Evolutionary conservation across 164 flowering plant genomes (phyloP).

Genomic region (Warburgia ugandensis): DNA sequence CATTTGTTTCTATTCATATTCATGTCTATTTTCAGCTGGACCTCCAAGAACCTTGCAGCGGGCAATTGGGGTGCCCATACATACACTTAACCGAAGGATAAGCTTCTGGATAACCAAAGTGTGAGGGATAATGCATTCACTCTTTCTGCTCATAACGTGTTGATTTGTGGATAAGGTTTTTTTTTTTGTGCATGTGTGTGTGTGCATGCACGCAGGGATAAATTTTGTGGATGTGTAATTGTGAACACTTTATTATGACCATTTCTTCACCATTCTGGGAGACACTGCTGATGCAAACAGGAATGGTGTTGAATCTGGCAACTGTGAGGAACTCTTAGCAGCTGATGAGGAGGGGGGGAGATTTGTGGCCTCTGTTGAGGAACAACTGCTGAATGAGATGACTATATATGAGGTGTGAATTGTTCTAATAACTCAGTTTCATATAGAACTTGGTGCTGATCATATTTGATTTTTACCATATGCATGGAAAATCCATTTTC

Average conservation of each 20-base stretch:
- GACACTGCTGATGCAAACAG: constrained; percentile 45
- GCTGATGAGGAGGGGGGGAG: constrained; percentile 85
- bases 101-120: constrained; percentile 96
- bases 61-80: constrained; percentile 75
- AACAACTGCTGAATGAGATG: constrained; percentile 89
- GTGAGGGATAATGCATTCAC: constrained; percentile 1
- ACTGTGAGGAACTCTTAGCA: constrained; percentile 57
- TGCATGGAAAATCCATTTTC: background rate
- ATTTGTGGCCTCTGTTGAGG: constrained; percentile 79
- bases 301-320: constrained; percentile 33
- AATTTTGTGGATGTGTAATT: constrained; percentile 54
- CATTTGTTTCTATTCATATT: background rate
- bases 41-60: constrained; percentile 71
- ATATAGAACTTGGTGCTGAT: background rate
- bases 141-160: no score
- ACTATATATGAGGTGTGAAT: constrained; percentile 77
- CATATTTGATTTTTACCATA: background rate
- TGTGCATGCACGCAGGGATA: constrained; percentile 41
- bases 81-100: constrained; percentile 67
- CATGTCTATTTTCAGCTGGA: constrained; percentile 68
- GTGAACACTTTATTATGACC: constrained; percentile 45
- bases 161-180: background rate
- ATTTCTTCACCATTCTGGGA: constrained; percentile 60
- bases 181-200: no score
- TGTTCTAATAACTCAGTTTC: background rate